Base-by-base conservation (phyloP, 2,329 filamentous ascomycete genomes). In the Colletotrichum sublineola region DNA sequence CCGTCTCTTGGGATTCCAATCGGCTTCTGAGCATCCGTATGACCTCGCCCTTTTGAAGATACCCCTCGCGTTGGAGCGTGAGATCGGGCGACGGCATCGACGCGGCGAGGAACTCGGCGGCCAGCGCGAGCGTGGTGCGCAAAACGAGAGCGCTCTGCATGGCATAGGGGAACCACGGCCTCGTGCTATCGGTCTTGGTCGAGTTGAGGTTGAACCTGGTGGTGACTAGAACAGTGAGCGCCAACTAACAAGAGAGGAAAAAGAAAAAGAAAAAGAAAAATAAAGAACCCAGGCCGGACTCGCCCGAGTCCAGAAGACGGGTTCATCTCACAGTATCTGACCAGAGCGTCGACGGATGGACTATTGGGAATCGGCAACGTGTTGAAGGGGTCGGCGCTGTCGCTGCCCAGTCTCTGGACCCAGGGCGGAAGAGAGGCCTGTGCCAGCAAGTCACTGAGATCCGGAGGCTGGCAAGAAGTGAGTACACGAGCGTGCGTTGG, bases 111-210 rank as follows among this genome's bases (percentile, higher is more conserved):
- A 74, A 75, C 20, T 72, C 74, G 18, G 74, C 74, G 3, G 74
- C 66, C 56, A 75, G 38, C 14, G 74, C 69, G 9, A 74, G 50
- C 2, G 74, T 75, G 14, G 65, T 69, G 24, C 73, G 74, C 73
- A 75, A 60, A 66, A 75, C 63, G 40, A 75, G 55, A 8, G 66
- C 46, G 61, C 69, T 75, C 63, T 73, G 73, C 74, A 74, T 75
- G 52, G 74, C 74, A 18, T 74, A 74, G 5, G 73, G 74, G 24
- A 75, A 74, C 73, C 74, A 74, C 38, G 74, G 74, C 33, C 74
- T 56, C 44, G 74, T 68, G 31, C 38, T 67, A 20, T 75, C 74
- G 12, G 44, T 55, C 3, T 68, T 69, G 5, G 73, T 75, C 5
- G 73, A 69, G n/a, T 68, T 68, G 40, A 74, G 63, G 31, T 67